Evolutionary conservation across 495 filamentous ascomycete species (phyloP).

Genomic region (Neurospora sp.): DNA sequence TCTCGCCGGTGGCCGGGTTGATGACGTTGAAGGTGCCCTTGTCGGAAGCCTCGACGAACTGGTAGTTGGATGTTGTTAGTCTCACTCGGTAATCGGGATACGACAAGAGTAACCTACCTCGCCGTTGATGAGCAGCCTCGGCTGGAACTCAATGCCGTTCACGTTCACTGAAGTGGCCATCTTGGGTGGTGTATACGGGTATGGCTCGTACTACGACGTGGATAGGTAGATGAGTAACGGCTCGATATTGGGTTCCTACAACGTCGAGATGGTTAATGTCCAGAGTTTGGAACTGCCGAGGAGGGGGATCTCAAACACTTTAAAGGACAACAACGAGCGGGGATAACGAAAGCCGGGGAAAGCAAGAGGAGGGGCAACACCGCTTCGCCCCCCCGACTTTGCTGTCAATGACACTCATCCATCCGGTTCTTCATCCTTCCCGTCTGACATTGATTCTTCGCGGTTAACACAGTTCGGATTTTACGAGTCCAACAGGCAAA

Average conservation of each 20-base stretch:
- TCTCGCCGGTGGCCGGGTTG: conserved; percentile 21
- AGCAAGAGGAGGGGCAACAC: neutral
- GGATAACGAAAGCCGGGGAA: neutral
- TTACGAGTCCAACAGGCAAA: neutral
- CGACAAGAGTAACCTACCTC: conserved; percentile 12
- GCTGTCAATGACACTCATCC: neutral
- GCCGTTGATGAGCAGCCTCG: conserved; percentile 29
- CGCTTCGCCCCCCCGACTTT: neutral
- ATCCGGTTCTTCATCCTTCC: neutral
- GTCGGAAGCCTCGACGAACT: conserved; percentile 30
- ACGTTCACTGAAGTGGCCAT: neutral
- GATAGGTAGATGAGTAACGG: neutral
- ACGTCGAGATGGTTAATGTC: neutral
- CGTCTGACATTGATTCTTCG: neutral
- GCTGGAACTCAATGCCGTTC: neutral
- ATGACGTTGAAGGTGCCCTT: conserved; percentile 22
- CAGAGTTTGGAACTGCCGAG: neutral
- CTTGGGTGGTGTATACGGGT: neutral
- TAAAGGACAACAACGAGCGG: neutral
- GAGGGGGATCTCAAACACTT: neutral
- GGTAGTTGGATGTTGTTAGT: neutral
- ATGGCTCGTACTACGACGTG: neutral
- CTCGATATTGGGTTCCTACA: neutral
- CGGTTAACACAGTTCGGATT: neutral
- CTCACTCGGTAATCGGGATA: neutral